These are phyloP conservation scores for Lepiota venenata DNA, from an alignment of 768 basidiomycete genomes.

Conservation along the genomic window DNA sequence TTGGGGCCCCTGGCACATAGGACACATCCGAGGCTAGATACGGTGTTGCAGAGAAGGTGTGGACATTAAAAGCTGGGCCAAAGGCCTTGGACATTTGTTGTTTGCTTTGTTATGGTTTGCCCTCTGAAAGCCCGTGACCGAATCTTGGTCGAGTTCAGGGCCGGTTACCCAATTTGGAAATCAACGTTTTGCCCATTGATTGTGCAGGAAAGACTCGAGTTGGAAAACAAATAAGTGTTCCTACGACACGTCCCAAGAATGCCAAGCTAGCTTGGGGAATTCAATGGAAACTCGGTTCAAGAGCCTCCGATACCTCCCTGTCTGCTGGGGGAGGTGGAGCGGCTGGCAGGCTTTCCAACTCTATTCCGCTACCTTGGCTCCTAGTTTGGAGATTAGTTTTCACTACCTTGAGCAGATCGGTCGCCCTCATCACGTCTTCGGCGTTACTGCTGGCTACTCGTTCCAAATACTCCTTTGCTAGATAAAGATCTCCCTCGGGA, in stretches of 20 bases:
- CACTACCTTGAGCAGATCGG: conserved; percentile 64
- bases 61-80: conserved; percentile 19
- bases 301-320: not conserved
- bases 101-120: conserved; percentile 38
- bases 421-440: conserved; percentile 74
- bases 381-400: conserved; percentile 33
- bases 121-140: conserved; percentile 35
- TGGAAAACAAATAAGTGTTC: not conserved
- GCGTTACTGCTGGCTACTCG: conserved; percentile 74
- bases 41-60: conserved; percentile 20
- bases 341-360: not conserved
- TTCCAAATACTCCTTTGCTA: conserved; percentile 74
- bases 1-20: conserved; percentile 9
- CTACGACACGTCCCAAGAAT: not conserved
- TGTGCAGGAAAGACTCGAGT: not conserved
- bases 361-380: conserved; percentile 17
- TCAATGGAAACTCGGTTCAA: not conserved
- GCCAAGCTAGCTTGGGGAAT: not conserved
- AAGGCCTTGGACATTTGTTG: conserved; percentile 40
- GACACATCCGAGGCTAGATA: conserved; percentile 16
- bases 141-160: conserved; percentile 30
- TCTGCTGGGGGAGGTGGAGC: not conserved
- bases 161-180: conserved; percentile 19
- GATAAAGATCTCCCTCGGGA: conserved; percentile 57
- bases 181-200: not conserved